A percentile compares a stretch with the other conserved stretches of the same genome.
Evolutionary conservation across 1,139 yeast genomes (phyloP).

Genomic region (Candida glucosophila): DNA sequence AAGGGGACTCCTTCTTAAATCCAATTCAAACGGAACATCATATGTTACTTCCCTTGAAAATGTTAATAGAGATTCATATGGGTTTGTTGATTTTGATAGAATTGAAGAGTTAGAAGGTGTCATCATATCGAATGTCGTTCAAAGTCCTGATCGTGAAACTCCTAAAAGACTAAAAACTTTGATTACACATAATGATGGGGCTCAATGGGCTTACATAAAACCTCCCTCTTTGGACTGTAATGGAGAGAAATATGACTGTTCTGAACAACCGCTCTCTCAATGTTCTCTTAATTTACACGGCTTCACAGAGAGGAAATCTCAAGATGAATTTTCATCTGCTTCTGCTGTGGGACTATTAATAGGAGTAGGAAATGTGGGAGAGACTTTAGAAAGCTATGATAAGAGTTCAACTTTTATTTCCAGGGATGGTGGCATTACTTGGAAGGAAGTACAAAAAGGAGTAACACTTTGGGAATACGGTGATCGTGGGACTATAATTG

Average conservation of each 20-base stretch:
- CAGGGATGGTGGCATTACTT: constrained; percentile 80
- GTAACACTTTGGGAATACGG: constrained; percentile 91
- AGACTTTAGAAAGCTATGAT: constrained; percentile 34
- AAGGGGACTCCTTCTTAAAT: constrained; percentile 77
- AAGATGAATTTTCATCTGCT: constrained; percentile 83
- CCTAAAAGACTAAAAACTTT: constrained; percentile 55
- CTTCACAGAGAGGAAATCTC: constrained; percentile 78
- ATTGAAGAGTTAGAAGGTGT: constrained; percentile 87
- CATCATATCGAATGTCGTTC: constrained; percentile 61
- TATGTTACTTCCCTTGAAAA: constrained; percentile 64
- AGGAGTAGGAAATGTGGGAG: constrained; percentile 89
- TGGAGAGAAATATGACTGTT: constrained; percentile 51
- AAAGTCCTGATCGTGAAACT: constrained; percentile 34
- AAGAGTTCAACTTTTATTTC: constrained; percentile 68
- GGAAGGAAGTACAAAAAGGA: constrained; percentile 75
- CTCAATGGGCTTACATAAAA: constrained; percentile 64
- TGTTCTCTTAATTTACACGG: constrained; percentile 89
- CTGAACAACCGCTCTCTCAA: constrained; percentile 38
- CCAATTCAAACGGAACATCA: constrained; percentile 94
- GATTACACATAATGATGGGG: constrained; percentile 89
- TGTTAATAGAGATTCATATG: constrained; percentile 66
- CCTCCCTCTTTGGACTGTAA: constrained; percentile 64
- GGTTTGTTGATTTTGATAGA: constrained; percentile 86
- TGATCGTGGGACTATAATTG: constrained; percentile 84
- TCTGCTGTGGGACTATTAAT: constrained; percentile 84